These are phyloP conservation scores for Candida ovalis DNA, from an alignment of 805 yeast species.

Conservation along the genomic window DNA sequence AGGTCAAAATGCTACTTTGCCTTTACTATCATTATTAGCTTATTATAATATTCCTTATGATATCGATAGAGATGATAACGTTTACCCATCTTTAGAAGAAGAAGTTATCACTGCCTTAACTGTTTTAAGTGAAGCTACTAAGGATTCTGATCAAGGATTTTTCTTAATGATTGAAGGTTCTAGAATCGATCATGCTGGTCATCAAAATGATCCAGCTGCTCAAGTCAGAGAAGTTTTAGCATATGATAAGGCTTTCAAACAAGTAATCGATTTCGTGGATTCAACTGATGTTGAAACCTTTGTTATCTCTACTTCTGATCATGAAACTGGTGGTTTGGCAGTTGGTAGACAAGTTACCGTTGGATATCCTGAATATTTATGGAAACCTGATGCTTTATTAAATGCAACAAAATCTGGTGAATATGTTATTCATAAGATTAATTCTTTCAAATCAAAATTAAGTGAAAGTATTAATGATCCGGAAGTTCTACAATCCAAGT, in stretches of 20 bases:
- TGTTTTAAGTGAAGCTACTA: slow-evolving; percentile 62
- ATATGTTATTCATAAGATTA: slow-evolving; percentile 48
- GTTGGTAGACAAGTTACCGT: slow-evolving; percentile 71
- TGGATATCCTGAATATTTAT: slow-evolving; percentile 77
- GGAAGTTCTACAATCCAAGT: slow-evolving; percentile 18
- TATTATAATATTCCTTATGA: slow-evolving; percentile 81
- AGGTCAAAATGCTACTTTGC: slow-evolving; percentile 67
- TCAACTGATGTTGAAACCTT: slow-evolving; percentile 69
- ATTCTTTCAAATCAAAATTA: slow-evolving; percentile 13
- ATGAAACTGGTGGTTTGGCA: slow-evolving; percentile 95
- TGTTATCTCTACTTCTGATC: slow-evolving; percentile 83
- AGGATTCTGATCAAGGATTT: slow-evolving; percentile 76
- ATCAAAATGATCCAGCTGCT: slow-evolving; percentile 89
- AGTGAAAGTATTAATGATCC: background rate
- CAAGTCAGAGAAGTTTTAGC: slow-evolving; percentile 90
- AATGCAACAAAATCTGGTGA: slow-evolving; percentile 79
- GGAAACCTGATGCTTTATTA: slow-evolving; percentile 77
- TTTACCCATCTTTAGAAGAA: slow-evolving; percentile 76
- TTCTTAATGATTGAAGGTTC: slow-evolving; percentile 88
- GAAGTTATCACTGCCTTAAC: slow-evolving; percentile 71
- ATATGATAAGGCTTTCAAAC: slow-evolving; percentile 74
- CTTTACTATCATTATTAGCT: slow-evolving; percentile 73
- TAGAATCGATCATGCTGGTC: slow-evolving; percentile 94
- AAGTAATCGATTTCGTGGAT: slow-evolving; percentile 69
- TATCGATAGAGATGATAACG: slow-evolving; percentile 60